These are phyloP conservation scores for Berkeleyomyces rouxiae DNA, from an alignment of 2,329 filamentous ascomycete species.

Conservation along the genomic window DNA sequence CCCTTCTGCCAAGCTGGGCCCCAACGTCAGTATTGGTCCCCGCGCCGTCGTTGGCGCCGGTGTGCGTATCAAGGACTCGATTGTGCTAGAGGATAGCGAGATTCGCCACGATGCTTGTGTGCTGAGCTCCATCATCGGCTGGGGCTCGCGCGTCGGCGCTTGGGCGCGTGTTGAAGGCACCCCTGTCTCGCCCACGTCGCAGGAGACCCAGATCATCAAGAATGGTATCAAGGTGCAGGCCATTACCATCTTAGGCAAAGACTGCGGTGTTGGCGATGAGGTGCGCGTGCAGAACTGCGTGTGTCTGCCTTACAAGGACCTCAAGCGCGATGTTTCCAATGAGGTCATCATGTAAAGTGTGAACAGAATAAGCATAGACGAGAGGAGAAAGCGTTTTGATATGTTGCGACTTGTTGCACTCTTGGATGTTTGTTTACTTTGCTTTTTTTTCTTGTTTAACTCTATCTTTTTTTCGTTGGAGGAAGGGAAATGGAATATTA, in stretches of 20 bases:
- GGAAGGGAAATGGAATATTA: neutral
- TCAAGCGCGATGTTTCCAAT: slow-evolving; percentile 85
- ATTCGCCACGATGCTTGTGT: slow-evolving; percentile 95
- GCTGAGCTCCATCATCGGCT: slow-evolving; percentile 89
- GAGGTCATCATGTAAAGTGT: slow-evolving; percentile 76
- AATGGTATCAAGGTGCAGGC: slow-evolving; percentile 97
- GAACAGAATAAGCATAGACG: neutral
- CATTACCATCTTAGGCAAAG: slow-evolving; percentile 93
- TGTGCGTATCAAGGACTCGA: slow-evolving; percentile 84
- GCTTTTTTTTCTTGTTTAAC: neutral
- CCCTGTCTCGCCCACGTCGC: slow-evolving; percentile 70
- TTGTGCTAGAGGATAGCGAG: slow-evolving; percentile 86
- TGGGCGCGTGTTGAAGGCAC: slow-evolving; percentile 97
- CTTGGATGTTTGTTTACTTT: neutral
- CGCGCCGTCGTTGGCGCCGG: slow-evolving; percentile 71
- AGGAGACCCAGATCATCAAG: slow-evolving; percentile 89
- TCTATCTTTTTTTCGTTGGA: neutral
- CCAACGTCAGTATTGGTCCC: slow-evolving; percentile 93
- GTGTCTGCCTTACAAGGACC: slow-evolving; percentile 91
- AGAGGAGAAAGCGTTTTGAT: neutral
- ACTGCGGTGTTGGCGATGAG: slow-evolving; percentile 85
- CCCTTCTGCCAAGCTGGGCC: slow-evolving; percentile 87
- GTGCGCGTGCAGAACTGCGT: slow-evolving; percentile 95
- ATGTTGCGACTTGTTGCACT: neutral
- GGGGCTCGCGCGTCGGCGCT: slow-evolving; percentile 89